phyloP scores from a whole-genome alignment of 2,329 filamentous ascomycete species.

The Aspergillus hortae region DNA sequence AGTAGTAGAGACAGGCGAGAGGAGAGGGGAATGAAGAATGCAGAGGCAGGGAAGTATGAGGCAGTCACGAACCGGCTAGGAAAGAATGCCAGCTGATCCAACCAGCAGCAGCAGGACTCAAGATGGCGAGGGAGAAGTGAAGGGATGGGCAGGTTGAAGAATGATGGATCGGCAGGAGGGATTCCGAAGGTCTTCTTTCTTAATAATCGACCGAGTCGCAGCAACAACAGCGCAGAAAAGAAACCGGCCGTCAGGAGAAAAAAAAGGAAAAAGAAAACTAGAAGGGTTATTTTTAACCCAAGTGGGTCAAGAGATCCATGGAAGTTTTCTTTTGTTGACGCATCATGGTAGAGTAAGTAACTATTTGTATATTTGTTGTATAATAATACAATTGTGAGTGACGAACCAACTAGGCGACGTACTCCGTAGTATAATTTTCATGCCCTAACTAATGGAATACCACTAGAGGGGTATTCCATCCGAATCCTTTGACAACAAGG shows the following conservation, averaged over 20 bases:
- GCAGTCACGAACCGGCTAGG: conserved; percentile 8
- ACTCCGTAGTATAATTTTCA: no score
- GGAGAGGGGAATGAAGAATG: conserved; percentile 2
- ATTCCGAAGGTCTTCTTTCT: conserved; percentile 15
- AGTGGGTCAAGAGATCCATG: neutral
- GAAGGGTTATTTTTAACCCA: conserved; percentile 1
- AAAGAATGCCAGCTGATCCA: conserved; percentile 17
- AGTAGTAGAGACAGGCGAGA: conserved; percentile 6
- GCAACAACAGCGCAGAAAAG: neutral
- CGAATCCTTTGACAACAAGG: no score
- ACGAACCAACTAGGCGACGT: no score
- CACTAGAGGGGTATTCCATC: no score
- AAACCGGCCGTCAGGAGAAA: neutral
- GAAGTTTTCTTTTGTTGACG: no score
- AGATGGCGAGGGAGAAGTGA: conserved; percentile 1
- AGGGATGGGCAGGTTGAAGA: neutral
- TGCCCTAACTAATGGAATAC: no score
- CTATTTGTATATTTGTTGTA: no score
- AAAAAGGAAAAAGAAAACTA: neutral
- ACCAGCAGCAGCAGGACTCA: conserved; percentile 10
- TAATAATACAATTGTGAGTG: no score
- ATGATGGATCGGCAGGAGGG: conserved; percentile 37
- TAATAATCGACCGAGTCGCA: conserved; percentile 14
- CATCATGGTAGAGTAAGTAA: no score
- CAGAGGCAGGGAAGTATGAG: conserved; percentile 5